Conservation (phyloP, 2,329 filamentous ascomycete species). For the Thielaviopsis euricoi region DNA sequence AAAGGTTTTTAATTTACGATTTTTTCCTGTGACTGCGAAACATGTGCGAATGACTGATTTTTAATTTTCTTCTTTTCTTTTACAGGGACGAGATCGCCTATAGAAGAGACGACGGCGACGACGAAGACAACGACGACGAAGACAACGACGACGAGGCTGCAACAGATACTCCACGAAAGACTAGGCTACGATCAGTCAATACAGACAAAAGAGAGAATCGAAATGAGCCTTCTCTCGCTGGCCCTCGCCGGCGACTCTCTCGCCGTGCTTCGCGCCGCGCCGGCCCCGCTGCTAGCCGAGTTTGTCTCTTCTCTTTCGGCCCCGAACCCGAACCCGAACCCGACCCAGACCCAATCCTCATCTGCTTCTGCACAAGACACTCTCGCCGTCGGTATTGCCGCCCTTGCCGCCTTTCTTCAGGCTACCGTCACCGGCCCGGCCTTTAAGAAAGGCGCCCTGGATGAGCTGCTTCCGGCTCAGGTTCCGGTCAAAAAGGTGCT, state of each 20-base stretch:
- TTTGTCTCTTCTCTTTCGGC: background rate
- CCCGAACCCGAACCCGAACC: no score
- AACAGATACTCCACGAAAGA: no score
- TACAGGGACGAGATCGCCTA: no score
- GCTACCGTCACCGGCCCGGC: slow-evolving; percentile 78
- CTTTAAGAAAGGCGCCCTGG: slow-evolving; percentile 24
- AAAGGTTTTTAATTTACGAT: background rate
- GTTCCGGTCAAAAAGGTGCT: slow-evolving; percentile 35
- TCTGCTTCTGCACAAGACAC: slow-evolving; percentile 5
- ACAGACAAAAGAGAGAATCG: no score
- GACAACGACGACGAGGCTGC: no score
- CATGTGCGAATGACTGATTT: background rate
- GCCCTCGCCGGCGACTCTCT: background rate
- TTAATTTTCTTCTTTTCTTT: no score
- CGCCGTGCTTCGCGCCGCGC: background rate
- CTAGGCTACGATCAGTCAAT: no score
- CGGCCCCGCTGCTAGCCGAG: background rate
- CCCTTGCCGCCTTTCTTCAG: slow-evolving; percentile 67
- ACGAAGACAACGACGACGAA: no score
- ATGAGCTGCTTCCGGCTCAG: no score
- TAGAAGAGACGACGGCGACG: no score
- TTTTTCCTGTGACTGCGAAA: background rate
- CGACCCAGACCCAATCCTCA: no score
- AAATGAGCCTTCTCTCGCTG: background rate
- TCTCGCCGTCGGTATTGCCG: slow-evolving; percentile 45